phyloP scores from a whole-genome alignment of 495 filamentous ascomycete species.

The Trichoderma erinaceum region DNA sequence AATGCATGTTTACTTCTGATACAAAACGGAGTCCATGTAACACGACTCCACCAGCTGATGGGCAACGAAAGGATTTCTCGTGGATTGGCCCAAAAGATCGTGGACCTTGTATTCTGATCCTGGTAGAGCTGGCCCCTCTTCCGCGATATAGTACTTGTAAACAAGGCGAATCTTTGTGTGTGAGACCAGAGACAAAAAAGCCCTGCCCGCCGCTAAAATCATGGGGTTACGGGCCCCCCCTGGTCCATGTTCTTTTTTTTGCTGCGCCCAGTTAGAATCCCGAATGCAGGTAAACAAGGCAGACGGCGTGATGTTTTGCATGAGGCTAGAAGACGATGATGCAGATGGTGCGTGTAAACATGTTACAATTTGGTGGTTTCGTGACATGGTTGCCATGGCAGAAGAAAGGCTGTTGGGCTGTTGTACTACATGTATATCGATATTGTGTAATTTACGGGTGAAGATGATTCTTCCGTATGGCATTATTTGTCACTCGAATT shows the following conservation, averaged over 20 bases:
- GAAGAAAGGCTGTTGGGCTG: no score
- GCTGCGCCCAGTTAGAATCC: background rate
- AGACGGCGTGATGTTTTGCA: constrained; percentile 4
- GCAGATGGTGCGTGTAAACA: background rate
- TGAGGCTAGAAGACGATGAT: background rate
- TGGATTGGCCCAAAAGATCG: background rate
- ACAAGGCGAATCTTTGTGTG: no score
- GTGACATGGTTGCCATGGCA: no score
- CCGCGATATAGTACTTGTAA: background rate
- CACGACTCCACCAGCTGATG: background rate
- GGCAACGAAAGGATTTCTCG: constrained; percentile 4
- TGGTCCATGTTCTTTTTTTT: background rate
- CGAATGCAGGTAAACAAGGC: constrained; percentile 8
- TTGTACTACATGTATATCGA: no score
- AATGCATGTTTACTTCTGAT: background rate
- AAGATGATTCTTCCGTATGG: no score
- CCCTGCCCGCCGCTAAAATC: no score
- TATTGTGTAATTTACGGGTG: no score
- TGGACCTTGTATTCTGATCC: background rate
- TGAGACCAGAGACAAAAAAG: no score
- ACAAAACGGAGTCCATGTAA: background rate
- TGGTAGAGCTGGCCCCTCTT: background rate
- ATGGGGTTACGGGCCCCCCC: background rate
- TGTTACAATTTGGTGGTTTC: no score
- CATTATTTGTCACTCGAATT: no score